Evolutionary conservation across 768 basidiomycete species (phyloP), one percentile per base, ranked within the genome.

Genomic region (Termitomyces heimii): DNA sequence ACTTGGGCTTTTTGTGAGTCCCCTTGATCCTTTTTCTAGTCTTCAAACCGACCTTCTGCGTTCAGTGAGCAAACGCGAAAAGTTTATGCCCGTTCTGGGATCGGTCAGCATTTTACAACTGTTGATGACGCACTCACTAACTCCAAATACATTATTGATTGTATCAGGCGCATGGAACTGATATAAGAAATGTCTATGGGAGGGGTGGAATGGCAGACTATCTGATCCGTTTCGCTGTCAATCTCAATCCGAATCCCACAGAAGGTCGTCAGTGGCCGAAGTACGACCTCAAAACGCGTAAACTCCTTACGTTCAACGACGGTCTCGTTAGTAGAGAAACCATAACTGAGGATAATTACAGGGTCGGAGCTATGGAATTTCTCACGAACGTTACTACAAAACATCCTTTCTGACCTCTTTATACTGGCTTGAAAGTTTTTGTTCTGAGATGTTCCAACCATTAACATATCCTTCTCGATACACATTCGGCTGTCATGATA

Each of bases 1-100:
- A 71, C 70, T 1, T 83, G 79, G 78, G 65, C 69, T 1, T 81
- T 72, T 64, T 39, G 77, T 78, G 31, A 55, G 76, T 70, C 32
- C 13, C 18, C 2, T 47, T 29, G 5, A 35, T 37, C 24, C 10
- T 28, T 37, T 18, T 28, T 20, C 24, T 32, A 7, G 32, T 39
- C 5, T 39, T 39, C 6, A 5, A 37, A 40, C 20, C 32, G 34
- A 39, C 51, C 22, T 52, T 28, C 20, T 26, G 16, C 3, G 16
- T 18, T 37, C 9, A 56, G 51, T 56, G 42, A 59, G 42, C 53
- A 54, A 51, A 39, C 51, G 55, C 29, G 10, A 32, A 10, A 60
- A 60, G n/a, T 1, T 18, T 5, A 4, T 53, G 14, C 52, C 52
- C 8, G 49, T 73, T 39, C 62, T 82, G 0, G 80, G 80, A 54